These are phyloP conservation scores for Didymella exigua DNA, from an alignment of 2,329 filamentous ascomycete species.

Conservation along the genomic window DNA sequence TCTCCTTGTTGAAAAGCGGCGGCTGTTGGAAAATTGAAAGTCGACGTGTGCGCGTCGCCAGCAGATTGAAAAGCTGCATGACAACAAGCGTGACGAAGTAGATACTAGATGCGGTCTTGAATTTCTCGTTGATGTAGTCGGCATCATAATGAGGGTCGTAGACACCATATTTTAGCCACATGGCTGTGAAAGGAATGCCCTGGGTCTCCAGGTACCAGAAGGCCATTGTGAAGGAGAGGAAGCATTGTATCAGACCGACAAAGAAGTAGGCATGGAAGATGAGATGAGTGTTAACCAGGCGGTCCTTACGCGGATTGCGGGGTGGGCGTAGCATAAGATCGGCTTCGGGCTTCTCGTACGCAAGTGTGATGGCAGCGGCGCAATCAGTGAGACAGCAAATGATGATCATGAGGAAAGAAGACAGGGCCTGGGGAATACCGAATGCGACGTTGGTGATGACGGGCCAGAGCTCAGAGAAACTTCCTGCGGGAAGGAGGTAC, in stretches of 20 bases:
- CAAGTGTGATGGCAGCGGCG: conserved; percentile 65
- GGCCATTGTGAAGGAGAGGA: conserved; percentile 52
- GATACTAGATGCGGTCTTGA: conserved; percentile 72
- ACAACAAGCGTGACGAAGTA: conserved; percentile 83
- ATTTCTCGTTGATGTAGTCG: conserved; percentile 50
- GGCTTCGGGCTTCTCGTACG: conserved; percentile 77
- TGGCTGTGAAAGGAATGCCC: conserved; percentile 69
- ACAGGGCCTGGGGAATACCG: conserved; percentile 74
- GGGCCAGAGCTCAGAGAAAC: conserved; percentile 76
- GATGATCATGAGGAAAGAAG: conserved; percentile 70
- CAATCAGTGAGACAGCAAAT: conserved; percentile 76
- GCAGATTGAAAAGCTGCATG: conserved; percentile 80
- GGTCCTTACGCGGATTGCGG: conserved; percentile 70
- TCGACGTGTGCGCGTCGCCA: conserved; percentile 67
- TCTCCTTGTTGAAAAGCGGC: conserved; percentile 66
- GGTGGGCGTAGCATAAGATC: conserved; percentile 74
- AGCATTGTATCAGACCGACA: conserved; percentile 62
- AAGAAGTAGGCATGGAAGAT: conserved; percentile 75
- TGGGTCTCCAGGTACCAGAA: conserved; percentile 49
- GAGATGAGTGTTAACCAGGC: conserved; percentile 74
- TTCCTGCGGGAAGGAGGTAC: conserved; percentile 75
- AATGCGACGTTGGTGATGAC: conserved; percentile 75
- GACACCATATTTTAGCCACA: conserved; percentile 63
- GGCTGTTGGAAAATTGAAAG: conserved; percentile 73
- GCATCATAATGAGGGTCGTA: conserved; percentile 33